Percentiles rank a stretch among this genome's conserved stretches.
phyloP scores from a whole-genome alignment of 768 basidiomycete species.

The Auriscalpium microsporum region DNA sequence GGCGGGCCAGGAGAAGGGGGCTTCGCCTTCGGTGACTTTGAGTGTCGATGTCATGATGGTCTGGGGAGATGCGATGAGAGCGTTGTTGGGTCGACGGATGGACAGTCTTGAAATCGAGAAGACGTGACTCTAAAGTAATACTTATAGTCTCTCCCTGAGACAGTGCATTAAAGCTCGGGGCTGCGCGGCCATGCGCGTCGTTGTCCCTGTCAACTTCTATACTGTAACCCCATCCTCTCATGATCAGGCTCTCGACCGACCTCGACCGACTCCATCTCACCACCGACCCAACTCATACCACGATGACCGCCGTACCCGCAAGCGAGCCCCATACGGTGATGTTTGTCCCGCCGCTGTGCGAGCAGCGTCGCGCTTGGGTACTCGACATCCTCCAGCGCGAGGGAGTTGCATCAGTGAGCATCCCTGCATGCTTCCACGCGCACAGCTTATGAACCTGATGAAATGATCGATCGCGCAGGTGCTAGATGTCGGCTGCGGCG shows the following conservation, averaged over 20 bases:
- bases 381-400: slow-evolving; percentile 54
- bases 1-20: slow-evolving; percentile 19
- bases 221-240: too few relatives aligned
- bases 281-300: too few relatives aligned
- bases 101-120: too few relatives aligned
- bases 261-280: too few relatives aligned
- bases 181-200: too few relatives aligned
- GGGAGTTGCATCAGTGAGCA: slow-evolving; percentile 39
- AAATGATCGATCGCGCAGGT: slow-evolving; percentile 35
- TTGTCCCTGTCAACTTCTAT: too few relatives aligned
- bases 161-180: too few relatives aligned
- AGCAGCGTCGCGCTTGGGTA: slow-evolving; percentile 67
- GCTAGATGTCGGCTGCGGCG: slow-evolving; percentile 79
- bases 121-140: too few relatives aligned
- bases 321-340: slow-evolving; percentile 28
- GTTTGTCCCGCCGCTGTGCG: slow-evolving; percentile 59
- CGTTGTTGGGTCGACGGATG: too few relatives aligned
- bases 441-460: not conserved
- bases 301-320: too few relatives aligned
- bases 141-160: too few relatives aligned
- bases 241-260: too few relatives aligned
- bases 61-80: not conserved
- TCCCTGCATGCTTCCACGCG: not conserved
- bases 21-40: slow-evolving; percentile 23
- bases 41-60: not conserved